A percentile compares a stretch with the other conserved stretches of the same genome.
These are phyloP conservation scores for Leccinum olivaceopallidum DNA, from an alignment of 768 basidiomycete species.

Conservation along the genomic window DNA sequence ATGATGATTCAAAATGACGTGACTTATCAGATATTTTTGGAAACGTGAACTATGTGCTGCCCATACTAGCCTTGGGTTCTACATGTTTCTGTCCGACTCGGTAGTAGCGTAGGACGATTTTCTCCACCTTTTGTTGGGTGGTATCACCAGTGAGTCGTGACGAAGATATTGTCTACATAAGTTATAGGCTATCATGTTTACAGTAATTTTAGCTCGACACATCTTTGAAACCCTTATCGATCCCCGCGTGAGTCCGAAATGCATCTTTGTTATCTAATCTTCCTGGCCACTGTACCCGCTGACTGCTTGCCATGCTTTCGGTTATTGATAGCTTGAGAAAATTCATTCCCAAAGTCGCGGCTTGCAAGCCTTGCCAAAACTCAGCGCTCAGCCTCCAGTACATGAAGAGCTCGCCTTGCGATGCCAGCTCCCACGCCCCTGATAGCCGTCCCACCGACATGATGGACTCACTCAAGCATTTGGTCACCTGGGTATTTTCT, in stretches of 20 bases:
- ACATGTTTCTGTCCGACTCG: too few species aligned
- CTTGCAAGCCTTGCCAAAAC: background rate
- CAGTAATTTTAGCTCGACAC: slow-evolving; percentile 3
- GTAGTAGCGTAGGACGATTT: too few species aligned
- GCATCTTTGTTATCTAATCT: background rate
- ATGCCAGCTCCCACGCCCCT: background rate
- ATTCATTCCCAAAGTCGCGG: background rate
- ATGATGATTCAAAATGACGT: background rate
- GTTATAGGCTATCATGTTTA: background rate
- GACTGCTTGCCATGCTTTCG: slow-evolving; percentile 9
- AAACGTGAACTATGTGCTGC: background rate
- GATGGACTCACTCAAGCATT: slow-evolving; percentile 5
- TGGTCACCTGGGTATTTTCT: slow-evolving; percentile 9
- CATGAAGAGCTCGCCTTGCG: slow-evolving; percentile 2
- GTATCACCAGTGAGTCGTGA: background rate
- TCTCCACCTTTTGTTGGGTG: background rate
- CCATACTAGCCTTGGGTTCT: too few species aligned
- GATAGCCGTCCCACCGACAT: background rate
- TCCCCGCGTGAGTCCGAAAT: background rate
- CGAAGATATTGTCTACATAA: background rate
- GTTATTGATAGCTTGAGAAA: slow-evolving; percentile 10
- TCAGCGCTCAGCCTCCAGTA: background rate
- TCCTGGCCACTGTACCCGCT: slow-evolving; percentile 4
- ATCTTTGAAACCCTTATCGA: slow-evolving; percentile 5
- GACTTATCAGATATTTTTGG: background rate